These are phyloP conservation scores for Plantago elongata DNA, from an alignment of 257 asterid species.

Conservation along the genomic window DNA sequence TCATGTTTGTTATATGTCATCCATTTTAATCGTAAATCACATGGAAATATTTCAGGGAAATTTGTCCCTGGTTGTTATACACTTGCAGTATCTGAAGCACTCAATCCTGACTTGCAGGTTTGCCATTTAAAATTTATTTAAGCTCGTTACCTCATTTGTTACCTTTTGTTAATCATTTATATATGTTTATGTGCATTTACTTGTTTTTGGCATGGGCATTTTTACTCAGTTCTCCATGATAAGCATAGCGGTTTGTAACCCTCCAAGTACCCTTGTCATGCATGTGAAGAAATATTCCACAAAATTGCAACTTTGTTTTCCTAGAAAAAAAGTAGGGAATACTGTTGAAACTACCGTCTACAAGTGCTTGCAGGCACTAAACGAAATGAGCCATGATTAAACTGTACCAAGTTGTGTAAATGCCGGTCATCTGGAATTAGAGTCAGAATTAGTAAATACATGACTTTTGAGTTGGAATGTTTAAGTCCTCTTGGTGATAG, in stretches of 20 bases:
- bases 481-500: no score
- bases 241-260: background rate
- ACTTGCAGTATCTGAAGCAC: constrained; percentile 84
- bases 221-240: no score
- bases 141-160: background rate
- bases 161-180: background rate
- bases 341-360: background rate
- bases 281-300: background rate
- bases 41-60: constrained; percentile 44
- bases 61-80: constrained; percentile 91
- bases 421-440: no score
- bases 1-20: background rate
- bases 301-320: background rate
- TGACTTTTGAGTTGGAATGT: no score
- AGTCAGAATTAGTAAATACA: no score
- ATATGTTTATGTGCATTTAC: no score
- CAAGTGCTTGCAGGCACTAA: no score
- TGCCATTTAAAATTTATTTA: background rate
- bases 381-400: no score
- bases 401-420: no score
- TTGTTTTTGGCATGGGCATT: no score
- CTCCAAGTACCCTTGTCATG: background rate
- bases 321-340: background rate
- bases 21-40: constrained; percentile 12
- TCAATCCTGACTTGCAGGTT: constrained; percentile 68